Conservation (phyloP, 1,284 basidiomycete species). For the Leucoagaricus sp. region DNA sequence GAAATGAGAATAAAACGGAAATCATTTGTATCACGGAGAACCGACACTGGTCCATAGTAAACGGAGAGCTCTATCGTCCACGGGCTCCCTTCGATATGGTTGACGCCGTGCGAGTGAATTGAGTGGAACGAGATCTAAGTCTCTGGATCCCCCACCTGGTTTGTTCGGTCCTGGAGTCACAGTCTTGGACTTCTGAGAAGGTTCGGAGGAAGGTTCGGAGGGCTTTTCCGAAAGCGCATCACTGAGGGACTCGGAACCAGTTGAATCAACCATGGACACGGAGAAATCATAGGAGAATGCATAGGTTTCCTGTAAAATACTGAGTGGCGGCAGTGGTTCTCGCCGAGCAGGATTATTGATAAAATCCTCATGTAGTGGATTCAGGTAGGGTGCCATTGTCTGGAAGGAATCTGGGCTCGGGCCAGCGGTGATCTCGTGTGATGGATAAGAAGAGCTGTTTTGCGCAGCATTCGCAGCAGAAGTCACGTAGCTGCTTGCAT, state of each 20-base stretch:
- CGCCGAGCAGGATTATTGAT: not conserved
- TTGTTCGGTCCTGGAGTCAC: not conserved
- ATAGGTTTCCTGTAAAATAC: conserved; percentile 9
- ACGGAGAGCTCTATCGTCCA: conserved; percentile 62
- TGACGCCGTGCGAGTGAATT: conserved; percentile 51
- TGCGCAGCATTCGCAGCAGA: conserved; percentile 1
- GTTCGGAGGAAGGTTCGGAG: not conserved
- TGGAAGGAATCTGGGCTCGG: not conserved
- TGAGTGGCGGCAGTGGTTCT: conserved; percentile 2
- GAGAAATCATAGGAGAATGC: conserved; percentile 9
- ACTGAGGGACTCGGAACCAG: not conserved
- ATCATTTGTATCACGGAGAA: conserved; percentile 23
- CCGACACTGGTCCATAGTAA: conserved; percentile 45
- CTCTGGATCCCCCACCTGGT: not conserved
- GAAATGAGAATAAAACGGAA: not conserved
- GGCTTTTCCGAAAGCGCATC: not conserved
- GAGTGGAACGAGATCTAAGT: conserved; percentile 52
- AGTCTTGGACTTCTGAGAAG: not conserved
- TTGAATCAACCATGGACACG: not conserved
- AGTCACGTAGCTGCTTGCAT: not conserved
- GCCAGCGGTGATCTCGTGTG: not conserved
- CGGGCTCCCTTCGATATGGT: conserved; percentile 60
- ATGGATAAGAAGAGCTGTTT: not conserved
- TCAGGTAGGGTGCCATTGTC: not conserved
- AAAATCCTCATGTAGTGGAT: not conserved